phyloP scores from a whole-genome alignment of 83 land plant genomes.

The Isoetes engelmannii region DNA sequence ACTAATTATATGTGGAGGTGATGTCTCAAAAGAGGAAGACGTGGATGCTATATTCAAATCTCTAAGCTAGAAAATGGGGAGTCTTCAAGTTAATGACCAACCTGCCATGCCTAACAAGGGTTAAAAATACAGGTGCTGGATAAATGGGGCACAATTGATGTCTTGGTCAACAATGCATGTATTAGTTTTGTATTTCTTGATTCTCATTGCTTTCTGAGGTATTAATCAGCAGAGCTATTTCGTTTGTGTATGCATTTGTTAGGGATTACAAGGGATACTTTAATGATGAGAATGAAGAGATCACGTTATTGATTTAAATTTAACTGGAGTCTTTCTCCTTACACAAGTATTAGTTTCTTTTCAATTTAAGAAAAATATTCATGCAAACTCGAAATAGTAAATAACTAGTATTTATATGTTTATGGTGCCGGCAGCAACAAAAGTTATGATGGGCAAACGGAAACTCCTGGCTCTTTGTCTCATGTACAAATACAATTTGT shows the following conservation, averaged over 20 bases:
- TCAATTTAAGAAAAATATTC: not conserved
- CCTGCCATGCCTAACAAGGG: too few relatives aligned
- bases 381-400: not conserved
- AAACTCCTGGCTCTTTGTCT: constrained; percentile 44
- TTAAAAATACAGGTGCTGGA: constrained; percentile 55
- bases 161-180: constrained; percentile 95
- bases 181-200: not conserved
- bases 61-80: constrained; percentile 28
- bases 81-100: too few relatives aligned
- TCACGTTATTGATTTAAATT: constrained; percentile 89
- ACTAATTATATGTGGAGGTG: constrained; percentile 80
- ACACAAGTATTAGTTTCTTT: constrained; percentile 54
- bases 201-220: not conserved
- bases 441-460: constrained; percentile 93
- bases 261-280: constrained; percentile 82
- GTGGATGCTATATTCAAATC: constrained; percentile 79
- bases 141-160: constrained; percentile 85
- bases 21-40: constrained; percentile 87
- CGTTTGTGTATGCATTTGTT: constrained; percentile 6
- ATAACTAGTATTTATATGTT: not conserved
- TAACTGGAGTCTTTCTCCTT: constrained; percentile 89
- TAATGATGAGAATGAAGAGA: constrained; percentile 96
- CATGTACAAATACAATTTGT: not conserved
- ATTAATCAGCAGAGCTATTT: not conserved
- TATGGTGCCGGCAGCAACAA: constrained; percentile 74